Base-by-base conservation (phyloP, 1,139 yeast genomes). In the Hansenula sp. region DNA sequence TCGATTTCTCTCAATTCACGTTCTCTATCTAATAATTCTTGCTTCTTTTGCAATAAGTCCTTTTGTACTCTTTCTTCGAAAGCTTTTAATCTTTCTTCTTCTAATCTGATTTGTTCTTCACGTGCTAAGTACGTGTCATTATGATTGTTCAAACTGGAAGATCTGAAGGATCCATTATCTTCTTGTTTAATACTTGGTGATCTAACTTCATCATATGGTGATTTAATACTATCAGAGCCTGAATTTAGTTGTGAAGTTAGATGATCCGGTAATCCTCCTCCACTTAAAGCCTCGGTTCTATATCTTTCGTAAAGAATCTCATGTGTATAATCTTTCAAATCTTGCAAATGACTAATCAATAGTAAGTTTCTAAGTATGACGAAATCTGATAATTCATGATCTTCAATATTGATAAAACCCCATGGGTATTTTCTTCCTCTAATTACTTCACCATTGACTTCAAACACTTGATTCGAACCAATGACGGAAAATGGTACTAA, bases 341-440 rank as follows among this genome's bases (percentile, higher is more conserved):
- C 99, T 60, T 87, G 91, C 57, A 93, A 74, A 63, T 93, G 99
- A n/a, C 96, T 81, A 39, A 95, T 93, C 57, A 93, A 77, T 41
- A 93, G 67, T 2, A 93, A 91, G 44, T 90, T 83, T 60, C 91
- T 82, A 57, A 93, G 72, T 21, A 85, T 76, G n/a, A 84, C 76
- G 62, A 93, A 89, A 63, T 93, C 98, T 44, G 94, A 83, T 55
- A 83, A 78, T 45, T 78, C 78, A 18, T 95, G 82, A 61, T 93
- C 94, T 58, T 88, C 91, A 41, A 91, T 88, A 61, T 91, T 95
- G 41, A 93, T 82, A 44, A 80, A 66, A 0, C 98, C 98, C 98
- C 99, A 93, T 17, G 97, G 96, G 62, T 91, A 93, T 62, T 81
- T 78, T 63, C 99, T 79, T 8, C 89, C 96, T 51, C 91, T 79